Evolutionary conservation across 2,329 filamentous ascomycete species (phyloP), one percentile per base, ranked within the genome.

Genomic region (Coniochaeta sp.): DNA sequence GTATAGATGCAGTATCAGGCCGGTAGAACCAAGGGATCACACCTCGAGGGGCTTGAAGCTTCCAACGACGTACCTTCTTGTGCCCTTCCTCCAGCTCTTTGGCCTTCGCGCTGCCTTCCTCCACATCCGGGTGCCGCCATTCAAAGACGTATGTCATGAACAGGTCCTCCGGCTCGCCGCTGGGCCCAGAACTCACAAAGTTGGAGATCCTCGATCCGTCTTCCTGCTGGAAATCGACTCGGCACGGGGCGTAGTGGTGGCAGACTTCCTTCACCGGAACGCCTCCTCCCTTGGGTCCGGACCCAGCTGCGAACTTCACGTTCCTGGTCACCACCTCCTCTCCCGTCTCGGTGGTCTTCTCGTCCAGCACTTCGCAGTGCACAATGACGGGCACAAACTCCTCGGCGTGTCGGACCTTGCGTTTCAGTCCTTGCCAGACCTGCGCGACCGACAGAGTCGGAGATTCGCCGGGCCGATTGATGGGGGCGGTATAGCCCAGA

Each of bases 111-210:
- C 64, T 65, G 42, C 66, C 68, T 55, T 58, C 60, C 54, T 58
- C 63, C 2, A 69, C 61, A 0, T 60, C 65, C 8, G 63, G 57
- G 58, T 69, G 60, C 57, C 64, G 64, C 70, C 71, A 71, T 28
- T 69, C 66, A 63, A 74, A 74, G 1, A 67, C 62, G 61, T 71
- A 73, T 14, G 72, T 74, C 64, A 74, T 61, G 54, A 64, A 70
- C 34, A 73, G 55, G 28, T 72, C 67, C 1, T 61, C 56, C 6
- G 65, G 58, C 26, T 64, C 62, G 57, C 63, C 67, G 54, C 57
- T 61, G 10, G 68, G 57, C 9, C 71, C 68, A 17, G 55, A 28
- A 52, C 66, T 64, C 50, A 73, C 63, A 50, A 72, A 68, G 59
- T 74, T 75, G 44, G 66, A 61, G 19, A 74, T 66, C 52, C 62